phyloP scores from a whole-genome alignment of 169 alveolate species.

The Cryptosporidium bovis region DNA sequence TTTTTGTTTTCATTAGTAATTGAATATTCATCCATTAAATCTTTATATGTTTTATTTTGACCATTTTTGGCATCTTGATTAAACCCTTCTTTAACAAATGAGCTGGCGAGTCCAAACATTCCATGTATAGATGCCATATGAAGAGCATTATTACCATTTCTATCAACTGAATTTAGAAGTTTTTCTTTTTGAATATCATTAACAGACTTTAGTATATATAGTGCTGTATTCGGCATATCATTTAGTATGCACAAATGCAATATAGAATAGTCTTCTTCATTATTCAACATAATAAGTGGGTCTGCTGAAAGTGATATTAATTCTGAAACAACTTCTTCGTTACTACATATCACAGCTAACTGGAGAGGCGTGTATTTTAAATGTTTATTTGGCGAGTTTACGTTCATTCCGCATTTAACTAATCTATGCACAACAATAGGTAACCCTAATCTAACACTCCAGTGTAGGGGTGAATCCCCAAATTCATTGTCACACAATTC shows the following conservation, averaged over 20 bases:
- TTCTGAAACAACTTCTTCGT: constrained; percentile 46
- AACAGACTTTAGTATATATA: constrained; percentile 31
- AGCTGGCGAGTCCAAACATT: constrained; percentile 47
- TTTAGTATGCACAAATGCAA: constrained; percentile 38
- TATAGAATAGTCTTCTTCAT: constrained; percentile 22
- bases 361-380: constrained; percentile 43
- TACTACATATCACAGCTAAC: constrained; percentile 8
- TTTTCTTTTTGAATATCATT: constrained; percentile 31
- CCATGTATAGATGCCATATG: constrained; percentile 53
- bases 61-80: background rate
- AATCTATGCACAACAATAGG: constrained; percentile 54
- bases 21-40: constrained; percentile 2
- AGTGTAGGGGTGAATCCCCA: constrained; percentile 68
- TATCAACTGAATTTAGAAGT: constrained; percentile 12
- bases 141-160: constrained; percentile 47
- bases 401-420: constrained; percentile 40
- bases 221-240: constrained; percentile 47
- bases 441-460: constrained; percentile 54
- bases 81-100: constrained; percentile 24
- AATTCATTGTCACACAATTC: constrained; percentile 34
- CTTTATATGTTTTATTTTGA: constrained; percentile 18
- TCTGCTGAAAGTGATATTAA: constrained; percentile 44
- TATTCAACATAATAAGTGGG: constrained; percentile 8
- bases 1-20: background rate
- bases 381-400: constrained; percentile 12